Evolutionary conservation across 2,329 filamentous ascomycete species (phyloP).

Genomic region (Colletotrichum zoysiae): DNA sequence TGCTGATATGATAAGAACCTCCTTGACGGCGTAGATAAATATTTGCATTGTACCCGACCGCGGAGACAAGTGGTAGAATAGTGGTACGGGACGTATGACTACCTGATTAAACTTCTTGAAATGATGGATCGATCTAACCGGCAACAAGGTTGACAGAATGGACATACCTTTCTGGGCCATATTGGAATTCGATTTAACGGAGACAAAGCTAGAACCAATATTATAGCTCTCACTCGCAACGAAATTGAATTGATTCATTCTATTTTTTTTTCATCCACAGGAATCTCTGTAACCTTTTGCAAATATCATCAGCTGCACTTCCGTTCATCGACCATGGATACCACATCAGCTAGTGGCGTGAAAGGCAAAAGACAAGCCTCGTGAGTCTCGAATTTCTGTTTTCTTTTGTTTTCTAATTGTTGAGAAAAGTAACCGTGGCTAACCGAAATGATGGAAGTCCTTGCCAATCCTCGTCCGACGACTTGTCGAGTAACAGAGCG

Average conservation of each 20-base stretch:
- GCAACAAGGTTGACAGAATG: too few relatives aligned
- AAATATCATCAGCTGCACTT: background rate
- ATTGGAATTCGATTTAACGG: accelerated
- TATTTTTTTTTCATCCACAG: too few relatives aligned
- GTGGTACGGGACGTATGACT: too few relatives aligned
- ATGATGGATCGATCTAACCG: background rate
- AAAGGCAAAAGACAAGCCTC: background rate
- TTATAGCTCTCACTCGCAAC: background rate
- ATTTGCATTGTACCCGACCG: too few relatives aligned
- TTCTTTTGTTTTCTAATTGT: too few relatives aligned
- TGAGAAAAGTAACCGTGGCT: background rate
- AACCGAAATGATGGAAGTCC: background rate
- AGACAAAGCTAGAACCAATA: background rate
- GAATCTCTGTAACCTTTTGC: too few relatives aligned
- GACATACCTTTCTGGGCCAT: background rate
- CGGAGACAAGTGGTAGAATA: too few relatives aligned
- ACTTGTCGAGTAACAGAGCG: background rate
- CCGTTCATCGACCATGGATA: background rate
- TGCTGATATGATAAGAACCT: too few relatives aligned
- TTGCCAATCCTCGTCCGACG: background rate
- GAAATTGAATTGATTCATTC: background rate
- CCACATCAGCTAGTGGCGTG: background rate
- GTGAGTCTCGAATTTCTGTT: background rate
- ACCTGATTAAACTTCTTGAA: background rate
- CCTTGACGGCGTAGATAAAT: too few relatives aligned